Base-by-base conservation (phyloP, 208 protist genomes). In the Polymyxa betae region DNA sequence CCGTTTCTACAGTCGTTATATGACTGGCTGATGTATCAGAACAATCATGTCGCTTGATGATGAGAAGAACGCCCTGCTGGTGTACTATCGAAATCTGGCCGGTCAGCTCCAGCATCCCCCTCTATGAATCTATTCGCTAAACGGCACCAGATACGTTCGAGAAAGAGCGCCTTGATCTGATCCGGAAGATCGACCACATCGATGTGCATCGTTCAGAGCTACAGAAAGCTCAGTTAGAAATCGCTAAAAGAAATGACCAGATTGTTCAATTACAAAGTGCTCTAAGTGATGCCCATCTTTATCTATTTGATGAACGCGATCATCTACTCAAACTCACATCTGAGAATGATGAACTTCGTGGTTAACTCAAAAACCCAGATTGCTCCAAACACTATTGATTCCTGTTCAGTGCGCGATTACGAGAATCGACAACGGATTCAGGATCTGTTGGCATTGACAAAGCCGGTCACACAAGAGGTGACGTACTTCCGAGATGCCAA, bases 111-210 rank as follows among this genome's bases (percentile, higher is more conserved):
- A n/a, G n/a, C n/a, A n/a, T n/a, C n/a, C n/a, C n/a, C n/a, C n/a
- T n/a, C n/a, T n/a, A n/a, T n/a, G n/a, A n/a, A n/a, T n/a, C n/a
- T n/a, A n/a, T n/a, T n/a, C n/a, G n/a, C n/a, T n/a, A n/a, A n/a
- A n/a, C n/a, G n/a, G n/a, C n/a, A n/a, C n/a, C n/a, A 82, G 72
- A 82, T 82, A 16, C 72, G n/a, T 82, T 82, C n/a, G 72, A 82
- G 16, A 35, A 82, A 35, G 72, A 82, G n/a, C 72, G 72, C 5
- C 72, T 82, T 20, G n/a, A 82, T 35, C 5, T 82, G 72, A 43
- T 82, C 5, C n/a, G 40, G n/a, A 5, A 35, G 16, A 40, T 82
- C 16, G 72, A 82, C 72, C 16, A 82, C 35, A n/a, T 82, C n/a
- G 72, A 82, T n/a, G n/a, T 82, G n/a, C 72, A 82, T 43, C n/a